These are phyloP conservation scores for Lasiodiplodia gonubiensis DNA, from an alignment of 2,329 filamentous ascomycete species.

Conservation along the genomic window DNA sequence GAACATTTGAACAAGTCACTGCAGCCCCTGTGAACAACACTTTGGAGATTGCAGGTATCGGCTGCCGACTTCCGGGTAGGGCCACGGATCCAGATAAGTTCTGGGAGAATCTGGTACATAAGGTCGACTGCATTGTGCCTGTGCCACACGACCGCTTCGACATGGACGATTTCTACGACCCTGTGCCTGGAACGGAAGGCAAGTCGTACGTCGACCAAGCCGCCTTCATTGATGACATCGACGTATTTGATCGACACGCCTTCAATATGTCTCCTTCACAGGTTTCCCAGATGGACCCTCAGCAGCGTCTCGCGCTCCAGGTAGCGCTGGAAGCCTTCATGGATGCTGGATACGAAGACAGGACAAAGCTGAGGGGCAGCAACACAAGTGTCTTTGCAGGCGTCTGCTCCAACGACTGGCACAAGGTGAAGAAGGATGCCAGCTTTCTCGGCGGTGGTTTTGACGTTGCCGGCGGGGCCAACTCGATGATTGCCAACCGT, in stretches of 20 bases:
- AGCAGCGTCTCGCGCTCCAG: slow-evolving; percentile 33
- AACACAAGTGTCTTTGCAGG: slow-evolving; percentile 39
- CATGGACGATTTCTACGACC: slow-evolving; percentile 32
- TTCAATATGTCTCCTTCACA: slow-evolving; percentile 31
- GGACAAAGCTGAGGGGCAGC: slow-evolving; percentile 25
- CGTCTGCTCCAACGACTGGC: slow-evolving; percentile 32
- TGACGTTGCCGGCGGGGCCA: slow-evolving; percentile 13
- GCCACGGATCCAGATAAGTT: neutral
- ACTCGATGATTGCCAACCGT: slow-evolving; percentile 39
- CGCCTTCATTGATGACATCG: slow-evolving; percentile 31
- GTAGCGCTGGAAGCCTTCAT: slow-evolving; percentile 30
- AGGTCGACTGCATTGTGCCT: neutral
- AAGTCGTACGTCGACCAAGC: slow-evolving; percentile 30
- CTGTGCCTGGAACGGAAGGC: slow-evolving; percentile 35
- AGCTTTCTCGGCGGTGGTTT: neutral
- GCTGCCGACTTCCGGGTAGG: neutral
- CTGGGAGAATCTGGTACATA: neutral
- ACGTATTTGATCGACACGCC: slow-evolving; percentile 31
- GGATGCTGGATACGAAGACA: slow-evolving; percentile 31
- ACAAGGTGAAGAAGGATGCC: neutral
- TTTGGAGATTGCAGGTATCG: neutral
- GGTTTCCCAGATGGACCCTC: slow-evolving; percentile 31
- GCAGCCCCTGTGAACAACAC: neutral
- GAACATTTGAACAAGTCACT: no score
- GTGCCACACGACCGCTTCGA: slow-evolving; percentile 29